These are phyloP conservation scores for Sideroxylon spinosum DNA, from an alignment of 179 eudicot species.

Conservation along the genomic window DNA sequence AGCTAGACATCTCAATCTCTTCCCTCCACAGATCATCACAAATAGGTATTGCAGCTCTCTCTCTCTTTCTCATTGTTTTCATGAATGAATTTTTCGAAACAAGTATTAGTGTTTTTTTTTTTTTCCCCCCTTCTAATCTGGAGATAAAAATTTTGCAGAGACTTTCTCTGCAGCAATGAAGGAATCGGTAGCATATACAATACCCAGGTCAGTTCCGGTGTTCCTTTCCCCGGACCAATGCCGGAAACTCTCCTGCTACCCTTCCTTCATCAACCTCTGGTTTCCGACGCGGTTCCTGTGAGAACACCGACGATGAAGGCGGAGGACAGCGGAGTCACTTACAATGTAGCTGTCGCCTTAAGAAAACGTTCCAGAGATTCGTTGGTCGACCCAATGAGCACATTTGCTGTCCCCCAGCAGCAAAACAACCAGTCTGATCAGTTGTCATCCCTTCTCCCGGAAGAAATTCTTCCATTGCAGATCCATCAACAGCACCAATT, in stretches of 20 bases:
- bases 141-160: slow-evolving; percentile 15
- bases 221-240: not conserved
- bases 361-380: slow-evolving; percentile 45
- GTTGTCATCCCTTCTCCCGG: too few species aligned
- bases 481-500: too few species aligned
- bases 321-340: slow-evolving; percentile 58
- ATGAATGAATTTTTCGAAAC: not conserved
- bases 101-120: not conserved
- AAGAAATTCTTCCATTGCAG: too few species aligned
- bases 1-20: slow-evolving; percentile 20
- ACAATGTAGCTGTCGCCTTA: slow-evolving; percentile 17
- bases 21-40: slow-evolving; percentile 18
- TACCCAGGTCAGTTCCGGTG: slow-evolving; percentile 3
- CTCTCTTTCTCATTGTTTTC: not conserved
- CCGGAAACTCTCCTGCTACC: slow-evolving; percentile 4
- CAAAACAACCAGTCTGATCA: slow-evolving; percentile 7
- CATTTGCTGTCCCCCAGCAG: not conserved
- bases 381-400: slow-evolving; percentile 2
- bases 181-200: not conserved
- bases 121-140: not conserved
- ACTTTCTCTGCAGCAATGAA: slow-evolving; percentile 2
- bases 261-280: slow-evolving; percentile 7
- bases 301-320: slow-evolving; percentile 22
- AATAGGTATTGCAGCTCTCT: slow-evolving; percentile 15
- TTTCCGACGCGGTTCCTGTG: slow-evolving; percentile 5